Evolutionary conservation across 2,329 filamentous ascomycete species (phyloP), one percentile per base, ranked within the genome.

Genomic region (Aspergillus sp.): DNA sequence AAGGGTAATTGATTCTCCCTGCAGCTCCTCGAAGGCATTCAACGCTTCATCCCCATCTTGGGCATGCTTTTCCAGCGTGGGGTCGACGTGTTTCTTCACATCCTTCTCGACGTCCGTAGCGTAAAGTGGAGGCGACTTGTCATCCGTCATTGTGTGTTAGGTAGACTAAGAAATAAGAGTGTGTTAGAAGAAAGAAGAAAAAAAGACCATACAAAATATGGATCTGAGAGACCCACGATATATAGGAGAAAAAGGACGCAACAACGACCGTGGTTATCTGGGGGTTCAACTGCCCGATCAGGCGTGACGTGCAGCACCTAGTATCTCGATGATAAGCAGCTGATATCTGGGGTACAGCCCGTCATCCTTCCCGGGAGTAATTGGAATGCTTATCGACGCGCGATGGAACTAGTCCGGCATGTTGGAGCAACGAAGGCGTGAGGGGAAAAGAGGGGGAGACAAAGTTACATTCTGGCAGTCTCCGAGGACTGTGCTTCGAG

Each of bases 1-100:
- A 31, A 83, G 62, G 31, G 74, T 68, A 19, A 81, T 65, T 0
- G 73, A 57, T 52, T 79, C 69, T 19, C 77, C 78, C 1, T 73
- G 65, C 38, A 71, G 55, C 27, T 58, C 56, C 7, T 68, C 68
- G 51, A 81, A 76, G 3, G 75, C 79, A 51, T 79, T 77, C 71
- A 82, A 68, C 27, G 79, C 79, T 45, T 80, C 77, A 52, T 83
- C 79, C 27, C 73, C 79, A 71, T 82, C 77, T 43, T 78, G 71
- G 2, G 74, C 70, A 53, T 79, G 77, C 52, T 77, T 70, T 42
- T 75, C 57, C 30, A 76, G 61, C 6, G 58, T 66, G n/a, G 57
- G 51, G 37, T 64, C 58, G 30, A 57, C 37, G 37, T 55, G 39
- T 33, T 50, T 54, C 26, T 29, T 33, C 13, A 35, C 40, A 32